Evolutionary conservation across 1,284 basidiomycete genomes (phyloP).

Genomic region (Gymnopus androsaceus): DNA sequence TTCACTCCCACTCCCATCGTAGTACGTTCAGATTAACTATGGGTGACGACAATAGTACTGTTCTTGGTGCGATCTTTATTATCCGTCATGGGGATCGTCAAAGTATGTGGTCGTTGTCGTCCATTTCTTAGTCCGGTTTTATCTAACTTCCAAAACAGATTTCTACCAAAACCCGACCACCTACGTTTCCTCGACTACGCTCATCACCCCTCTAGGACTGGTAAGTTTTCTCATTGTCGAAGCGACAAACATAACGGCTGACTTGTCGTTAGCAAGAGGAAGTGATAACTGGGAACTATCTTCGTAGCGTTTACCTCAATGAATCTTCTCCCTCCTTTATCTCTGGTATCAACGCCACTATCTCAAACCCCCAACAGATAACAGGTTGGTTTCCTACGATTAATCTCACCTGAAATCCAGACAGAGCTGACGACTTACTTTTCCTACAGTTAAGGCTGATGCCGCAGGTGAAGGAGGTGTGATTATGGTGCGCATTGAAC

Average conservation of each 20-base stretch:
- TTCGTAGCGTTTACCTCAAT: conserved; percentile 67
- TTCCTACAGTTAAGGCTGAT: conserved; percentile 63
- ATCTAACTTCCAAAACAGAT: conserved; percentile 27
- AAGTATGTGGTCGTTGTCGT: conserved; percentile 15
- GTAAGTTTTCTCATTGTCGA: conserved; percentile 36
- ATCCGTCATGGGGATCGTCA: conserved; percentile 30
- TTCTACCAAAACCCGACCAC: conserved; percentile 69
- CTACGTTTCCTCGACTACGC: conserved; percentile 65
- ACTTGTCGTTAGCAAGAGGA: conserved; percentile 53
- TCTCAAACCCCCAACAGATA: conserved; percentile 54
- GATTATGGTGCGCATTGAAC: conserved; percentile 50
- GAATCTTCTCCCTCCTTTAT: conserved; percentile 59
- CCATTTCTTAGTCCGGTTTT: not conserved
- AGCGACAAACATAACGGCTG: conserved; percentile 1
- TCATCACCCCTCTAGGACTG: conserved; percentile 78
- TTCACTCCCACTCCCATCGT: not conserved
- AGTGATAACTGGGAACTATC: conserved; percentile 63
- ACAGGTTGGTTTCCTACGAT: conserved; percentile 1
- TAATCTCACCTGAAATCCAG: conserved; percentile 21
- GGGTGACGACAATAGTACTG: conserved; percentile 21
- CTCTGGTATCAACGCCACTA: conserved; percentile 52
- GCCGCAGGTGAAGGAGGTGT: conserved; percentile 77
- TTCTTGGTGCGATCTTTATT: conserved; percentile 21
- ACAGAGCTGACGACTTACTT: no score
- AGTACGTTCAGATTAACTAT: conserved; percentile 8